These are phyloP conservation scores for Bertia moriformis DNA, from an alignment of 2,329 filamentous ascomycete species.

Conservation along the genomic window DNA sequence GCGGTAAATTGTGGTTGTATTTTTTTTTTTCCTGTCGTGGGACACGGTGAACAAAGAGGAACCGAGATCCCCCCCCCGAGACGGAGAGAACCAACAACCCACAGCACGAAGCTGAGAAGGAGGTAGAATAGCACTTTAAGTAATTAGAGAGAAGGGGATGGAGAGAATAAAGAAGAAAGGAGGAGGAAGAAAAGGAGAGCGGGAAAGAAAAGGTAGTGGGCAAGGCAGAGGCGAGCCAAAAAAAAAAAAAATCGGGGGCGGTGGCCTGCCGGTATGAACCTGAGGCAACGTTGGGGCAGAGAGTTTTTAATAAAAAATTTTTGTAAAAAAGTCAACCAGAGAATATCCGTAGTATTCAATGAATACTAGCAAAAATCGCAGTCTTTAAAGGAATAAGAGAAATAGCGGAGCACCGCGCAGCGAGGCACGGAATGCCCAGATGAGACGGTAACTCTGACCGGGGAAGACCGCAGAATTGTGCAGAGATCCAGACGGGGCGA, in stretches of 20 bases:
- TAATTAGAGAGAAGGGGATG: background rate
- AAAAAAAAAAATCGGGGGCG: slow-evolving; percentile 1
- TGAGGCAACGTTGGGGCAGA: background rate
- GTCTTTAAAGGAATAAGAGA: background rate
- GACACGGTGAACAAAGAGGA: background rate
- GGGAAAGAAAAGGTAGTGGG: background rate
- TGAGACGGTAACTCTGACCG: too few relatives aligned
- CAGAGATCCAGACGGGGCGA: too few relatives aligned
- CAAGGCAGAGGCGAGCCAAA: background rate
- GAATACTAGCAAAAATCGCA: too few relatives aligned
- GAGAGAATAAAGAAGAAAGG: background rate
- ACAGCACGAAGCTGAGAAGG: background rate
- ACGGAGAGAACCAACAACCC: background rate
- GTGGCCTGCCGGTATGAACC: background rate
- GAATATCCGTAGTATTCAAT: too few relatives aligned
- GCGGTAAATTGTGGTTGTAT: too few relatives aligned
- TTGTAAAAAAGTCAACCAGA: too few relatives aligned
- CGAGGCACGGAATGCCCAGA: background rate
- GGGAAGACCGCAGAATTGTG: too few relatives aligned
- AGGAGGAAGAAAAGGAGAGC: background rate
- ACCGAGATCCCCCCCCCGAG: background rate
- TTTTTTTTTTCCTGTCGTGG: too few relatives aligned
- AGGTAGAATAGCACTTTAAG: background rate
- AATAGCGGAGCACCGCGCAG: background rate
- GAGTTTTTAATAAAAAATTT: too few relatives aligned